These are phyloP conservation scores for Starmera amethionina DNA, from an alignment of 805 yeast genomes.

Conservation along the genomic window DNA sequence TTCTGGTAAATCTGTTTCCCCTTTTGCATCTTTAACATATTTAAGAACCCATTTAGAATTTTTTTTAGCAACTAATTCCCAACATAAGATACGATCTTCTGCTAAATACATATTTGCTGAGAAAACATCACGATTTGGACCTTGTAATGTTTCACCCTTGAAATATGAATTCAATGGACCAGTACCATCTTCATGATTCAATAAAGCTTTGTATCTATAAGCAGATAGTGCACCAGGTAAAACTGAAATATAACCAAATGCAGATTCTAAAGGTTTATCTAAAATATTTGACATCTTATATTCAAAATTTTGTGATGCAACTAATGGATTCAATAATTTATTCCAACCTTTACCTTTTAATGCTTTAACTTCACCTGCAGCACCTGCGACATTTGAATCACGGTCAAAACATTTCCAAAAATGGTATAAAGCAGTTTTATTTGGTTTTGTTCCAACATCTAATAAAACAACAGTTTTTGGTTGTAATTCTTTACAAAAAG, in stretches of 20 bases:
- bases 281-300: slow-evolving; percentile 94
- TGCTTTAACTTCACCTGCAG: slow-evolving; percentile 95
- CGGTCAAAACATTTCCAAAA: slow-evolving; percentile 96
- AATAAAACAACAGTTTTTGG: slow-evolving; percentile 84
- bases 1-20: slow-evolving; percentile 97
- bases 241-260: slow-evolving; percentile 87
- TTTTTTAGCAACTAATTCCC: slow-evolving; percentile 88
- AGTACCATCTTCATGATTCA: slow-evolving; percentile 79
- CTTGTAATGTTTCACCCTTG: slow-evolving; percentile 67
- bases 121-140: slow-evolving; percentile 65
- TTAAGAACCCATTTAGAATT: slow-evolving; percentile 82
- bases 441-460: slow-evolving; percentile 98
- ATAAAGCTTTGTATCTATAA: slow-evolving; percentile 79
- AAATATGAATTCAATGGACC: slow-evolving; percentile 88
- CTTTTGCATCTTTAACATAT: slow-evolving; percentile 86
- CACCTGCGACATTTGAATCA: slow-evolving; percentile 97
- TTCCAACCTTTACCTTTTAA: slow-evolving; percentile 86
- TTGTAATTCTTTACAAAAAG: slow-evolving; percentile 82
- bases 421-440: slow-evolving; percentile 77
- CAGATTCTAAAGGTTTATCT: slow-evolving; percentile 89
- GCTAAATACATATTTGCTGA: slow-evolving; percentile 96
- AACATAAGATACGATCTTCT: slow-evolving; percentile 91
- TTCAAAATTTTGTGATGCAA: slow-evolving; percentile 94
- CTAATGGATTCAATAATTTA: slow-evolving; percentile 79
- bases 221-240: slow-evolving; percentile 96